Evolutionary conservation across 306 rosid species (phyloP).

Genomic region (Dryas drummondii): DNA sequence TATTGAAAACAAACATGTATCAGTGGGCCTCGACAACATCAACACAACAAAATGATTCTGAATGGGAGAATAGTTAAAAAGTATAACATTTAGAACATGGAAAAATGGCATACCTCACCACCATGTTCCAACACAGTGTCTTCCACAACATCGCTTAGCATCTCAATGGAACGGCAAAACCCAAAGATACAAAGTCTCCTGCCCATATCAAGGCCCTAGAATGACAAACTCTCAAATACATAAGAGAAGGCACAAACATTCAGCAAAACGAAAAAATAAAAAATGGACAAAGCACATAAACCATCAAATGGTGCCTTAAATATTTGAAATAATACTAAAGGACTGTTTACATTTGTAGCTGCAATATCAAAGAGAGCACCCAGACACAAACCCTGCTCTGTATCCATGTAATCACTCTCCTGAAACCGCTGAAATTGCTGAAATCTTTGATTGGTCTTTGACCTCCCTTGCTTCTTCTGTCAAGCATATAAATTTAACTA

Average conservation of each 20-base stretch:
- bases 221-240: constrained; percentile 21
- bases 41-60: background rate
- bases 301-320: background rate
- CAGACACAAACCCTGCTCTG: constrained; percentile 78
- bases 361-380: constrained; percentile 97
- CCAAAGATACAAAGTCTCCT: constrained; percentile 90
- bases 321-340: constrained; percentile 8
- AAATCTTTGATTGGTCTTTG: constrained; percentile 48
- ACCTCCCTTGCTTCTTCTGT: constrained; percentile 75
- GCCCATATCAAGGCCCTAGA: constrained; percentile 90
- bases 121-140: constrained; percentile 93
- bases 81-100: constrained; percentile 7
- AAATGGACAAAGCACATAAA: background rate
- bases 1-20: background rate
- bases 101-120: constrained; percentile 71
- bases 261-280: background rate
- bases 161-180: constrained; percentile 93
- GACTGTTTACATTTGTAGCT: constrained; percentile 76
- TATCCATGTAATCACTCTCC: constrained; percentile 92
- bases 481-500: constrained; percentile 29
- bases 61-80: background rate
- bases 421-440: constrained; percentile 70
- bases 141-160: constrained; percentile 96
- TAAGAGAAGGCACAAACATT: constrained; percentile 5
- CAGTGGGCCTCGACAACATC: background rate